A percentile compares a stretch with the other conserved stretches of the same genome.
Evolutionary conservation across 768 basidiomycete genomes (phyloP).

Genomic region (Suillus subaureus): DNA sequence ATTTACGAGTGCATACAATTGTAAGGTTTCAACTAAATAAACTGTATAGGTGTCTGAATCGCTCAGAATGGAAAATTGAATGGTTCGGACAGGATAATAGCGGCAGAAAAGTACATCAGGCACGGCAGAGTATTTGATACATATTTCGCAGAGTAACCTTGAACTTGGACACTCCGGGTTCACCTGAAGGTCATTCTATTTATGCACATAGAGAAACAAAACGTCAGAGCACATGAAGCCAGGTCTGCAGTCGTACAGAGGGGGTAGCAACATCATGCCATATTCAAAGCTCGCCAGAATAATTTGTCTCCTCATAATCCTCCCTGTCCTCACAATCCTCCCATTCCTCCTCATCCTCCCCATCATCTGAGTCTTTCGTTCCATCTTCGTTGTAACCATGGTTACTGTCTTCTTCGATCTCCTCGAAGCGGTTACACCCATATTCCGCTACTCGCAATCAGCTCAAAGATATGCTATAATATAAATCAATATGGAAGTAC

Average conservation of each 20-base stretch:
- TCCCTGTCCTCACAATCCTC: neutral
- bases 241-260: neutral
- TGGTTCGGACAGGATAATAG: too few species aligned
- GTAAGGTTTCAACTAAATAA: too few species aligned
- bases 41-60: too few species aligned
- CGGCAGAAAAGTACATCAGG: too few species aligned
- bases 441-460: neutral
- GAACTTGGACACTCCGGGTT: too few species aligned
- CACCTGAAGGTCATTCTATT: too few species aligned
- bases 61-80: too few species aligned
- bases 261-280: neutral
- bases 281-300: neutral
- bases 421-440: neutral
- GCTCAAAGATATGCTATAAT: neutral
- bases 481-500: neutral
- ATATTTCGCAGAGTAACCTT: too few species aligned
- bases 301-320: neutral
- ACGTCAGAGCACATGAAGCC: neutral
- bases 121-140: too few species aligned
- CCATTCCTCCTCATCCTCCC: too few species aligned
- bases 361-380: neutral
- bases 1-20: too few species aligned
- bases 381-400: neutral
- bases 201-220: too few species aligned
- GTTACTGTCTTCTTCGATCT: neutral